Evolutionary conservation across 768 basidiomycete genomes (phyloP).

Genomic region (Amanita subjunquillea): DNA sequence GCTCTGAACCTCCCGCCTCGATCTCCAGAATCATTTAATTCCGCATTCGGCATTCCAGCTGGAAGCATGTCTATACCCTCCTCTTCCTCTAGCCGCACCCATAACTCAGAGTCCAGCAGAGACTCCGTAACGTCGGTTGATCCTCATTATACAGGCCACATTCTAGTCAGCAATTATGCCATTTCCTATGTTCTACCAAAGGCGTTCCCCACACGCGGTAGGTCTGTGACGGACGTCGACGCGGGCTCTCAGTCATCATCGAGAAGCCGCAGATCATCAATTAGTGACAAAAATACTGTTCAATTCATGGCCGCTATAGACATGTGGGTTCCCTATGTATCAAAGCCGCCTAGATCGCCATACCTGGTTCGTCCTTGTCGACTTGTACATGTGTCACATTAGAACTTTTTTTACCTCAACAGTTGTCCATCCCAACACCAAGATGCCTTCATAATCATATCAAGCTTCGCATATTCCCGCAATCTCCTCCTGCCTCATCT

Average conservation of each 20-base stretch:
- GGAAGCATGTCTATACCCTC: slow-evolving; percentile 19
- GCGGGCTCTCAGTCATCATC: slow-evolving; percentile 14
- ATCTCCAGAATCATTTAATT: slow-evolving; percentile 47
- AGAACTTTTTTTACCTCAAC: slow-evolving; percentile 6
- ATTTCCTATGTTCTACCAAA: slow-evolving; percentile 71
- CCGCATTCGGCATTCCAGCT: slow-evolving; percentile 37
- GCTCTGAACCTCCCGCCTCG: slow-evolving; percentile 58
- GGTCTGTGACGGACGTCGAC: slow-evolving; percentile 21
- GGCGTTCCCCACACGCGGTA: slow-evolving; percentile 33
- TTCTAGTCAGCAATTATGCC: slow-evolving; percentile 68
- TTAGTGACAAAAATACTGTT: slow-evolving; percentile 47
- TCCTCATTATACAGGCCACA: slow-evolving; percentile 59
- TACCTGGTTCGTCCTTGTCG: slow-evolving; percentile 42
- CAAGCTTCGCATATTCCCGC: slow-evolving; percentile 65
- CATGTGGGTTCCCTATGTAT: slow-evolving; percentile 61
- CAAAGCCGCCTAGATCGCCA: slow-evolving; percentile 62
- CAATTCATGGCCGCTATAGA: slow-evolving; percentile 81
- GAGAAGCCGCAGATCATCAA: slow-evolving; percentile 39
- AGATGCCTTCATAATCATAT: slow-evolving; percentile 72
- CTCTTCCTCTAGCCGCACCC: slow-evolving; percentile 21
- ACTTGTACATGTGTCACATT: background rate
- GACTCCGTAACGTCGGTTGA: slow-evolving; percentile 40
- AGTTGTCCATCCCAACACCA: slow-evolving; percentile 73
- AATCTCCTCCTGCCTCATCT: slow-evolving; percentile 41
- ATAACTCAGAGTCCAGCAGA: slow-evolving; percentile 24